Conservation (phyloP, 208 protist genomes). For the Trypanosoma brucei region DNA sequence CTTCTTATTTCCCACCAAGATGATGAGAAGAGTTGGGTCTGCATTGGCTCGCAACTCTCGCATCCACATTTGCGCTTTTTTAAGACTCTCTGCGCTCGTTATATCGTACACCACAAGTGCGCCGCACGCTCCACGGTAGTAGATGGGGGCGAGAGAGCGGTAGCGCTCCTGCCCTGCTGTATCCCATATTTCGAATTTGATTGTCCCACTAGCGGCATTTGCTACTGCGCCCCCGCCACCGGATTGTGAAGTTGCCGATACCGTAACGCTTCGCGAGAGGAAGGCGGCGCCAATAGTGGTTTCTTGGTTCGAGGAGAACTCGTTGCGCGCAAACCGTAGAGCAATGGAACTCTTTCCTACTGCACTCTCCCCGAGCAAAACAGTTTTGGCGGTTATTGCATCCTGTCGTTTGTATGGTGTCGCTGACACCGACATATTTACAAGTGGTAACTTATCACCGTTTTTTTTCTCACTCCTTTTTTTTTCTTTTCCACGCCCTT, state of each 20-base stretch:
- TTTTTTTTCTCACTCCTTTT: constrained; percentile 15
- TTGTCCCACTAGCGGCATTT: background rate
- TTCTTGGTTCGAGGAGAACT: constrained; percentile 80
- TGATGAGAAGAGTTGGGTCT: constrained; percentile 86
- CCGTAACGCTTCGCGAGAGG: constrained; percentile 68
- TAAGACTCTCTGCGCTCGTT: constrained; percentile 93
- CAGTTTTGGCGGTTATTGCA: constrained; percentile 72
- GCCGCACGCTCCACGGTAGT: constrained; percentile 90
- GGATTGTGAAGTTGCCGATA: constrained; percentile 33
- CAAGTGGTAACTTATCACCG: background rate
- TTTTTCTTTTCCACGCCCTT: background rate
- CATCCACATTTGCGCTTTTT: constrained; percentile 95
- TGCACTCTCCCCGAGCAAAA: constrained; percentile 85
- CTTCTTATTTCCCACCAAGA: constrained; percentile 95
- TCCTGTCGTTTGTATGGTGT: constrained; percentile 10
- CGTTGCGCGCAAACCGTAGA: constrained; percentile 79
- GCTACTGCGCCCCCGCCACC: constrained; percentile 8
- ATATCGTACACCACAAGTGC: constrained; percentile 97
- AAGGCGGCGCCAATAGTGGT: constrained; percentile 88
- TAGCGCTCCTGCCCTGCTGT: constrained; percentile 91
- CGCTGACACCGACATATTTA: background rate
- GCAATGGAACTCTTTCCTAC: constrained; percentile 89
- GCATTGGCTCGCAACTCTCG: constrained; percentile 92
- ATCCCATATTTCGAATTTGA: constrained; percentile 91
- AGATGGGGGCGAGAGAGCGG: constrained; percentile 88